Base-by-base conservation (phyloP, 129 eudicot species). In the Flaveria ramosissima region DNA sequence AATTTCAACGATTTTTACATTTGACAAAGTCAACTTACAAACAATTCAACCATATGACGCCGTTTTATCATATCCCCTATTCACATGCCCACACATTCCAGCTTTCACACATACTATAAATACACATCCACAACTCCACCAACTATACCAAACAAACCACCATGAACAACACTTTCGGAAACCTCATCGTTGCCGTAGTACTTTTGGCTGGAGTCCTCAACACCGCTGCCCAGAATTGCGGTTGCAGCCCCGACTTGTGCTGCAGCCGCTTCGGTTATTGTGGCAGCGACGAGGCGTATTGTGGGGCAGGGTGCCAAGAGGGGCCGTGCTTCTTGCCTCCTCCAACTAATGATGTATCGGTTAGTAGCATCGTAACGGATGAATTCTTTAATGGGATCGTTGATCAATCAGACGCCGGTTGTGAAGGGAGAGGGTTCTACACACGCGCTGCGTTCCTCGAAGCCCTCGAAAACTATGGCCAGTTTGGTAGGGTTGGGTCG, bases 401-500 rank as follows among this genome's bases (percentile, higher is more conserved):
- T 12, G 74, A 46, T 21, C 76, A 84, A 80, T 63, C 84, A 6
- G 80, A 52, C 0, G 27, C 71, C 2, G 30, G 64, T 45, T 80
- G 84, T 68, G 61, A 47, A 19, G 84, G 80, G 52, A 80, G 80
- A 55, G 80, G 75, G 6, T 80, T 80, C 43, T 80, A 63, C 59
- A 66, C 76, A 3, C 67, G 80, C 19, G 71, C 75, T 23, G 71
- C 81, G 0, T 85, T 85, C 30, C 78, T 85, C 8, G 78, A 81
- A 43, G 85, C 83, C 15, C 42, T 69, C 3, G 23, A 30, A 5
- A 68, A 74, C 19, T 81, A 77, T 52, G 32, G 75, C 2, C 70
- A 45, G 24, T 85, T 85, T n/a, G 88, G 83, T 50, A 74, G 80
- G 57, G 70, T 72, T 67, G 88, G 88, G 26, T 81, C 88, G 9